Percentiles rank a stretch among this genome's conserved stretches.
Conservation (phyloP, 192 early-diverging fungal species). For the Polychytrium aggregatum region DNA sequence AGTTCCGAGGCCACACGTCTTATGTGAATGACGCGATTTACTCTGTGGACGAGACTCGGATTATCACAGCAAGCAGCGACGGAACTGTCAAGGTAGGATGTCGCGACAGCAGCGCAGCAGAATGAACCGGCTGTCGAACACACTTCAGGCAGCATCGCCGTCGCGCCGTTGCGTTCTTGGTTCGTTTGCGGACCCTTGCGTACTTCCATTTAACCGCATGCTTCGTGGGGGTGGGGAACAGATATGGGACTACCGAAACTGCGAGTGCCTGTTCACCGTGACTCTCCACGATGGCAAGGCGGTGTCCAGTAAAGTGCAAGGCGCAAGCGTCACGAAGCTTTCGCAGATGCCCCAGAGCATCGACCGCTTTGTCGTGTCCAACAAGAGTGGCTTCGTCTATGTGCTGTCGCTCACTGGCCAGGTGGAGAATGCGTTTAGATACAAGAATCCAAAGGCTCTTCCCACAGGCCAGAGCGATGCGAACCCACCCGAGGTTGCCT, state of each 20-base stretch:
- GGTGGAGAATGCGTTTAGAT: conserved; percentile 7
- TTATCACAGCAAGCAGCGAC: conserved; percentile 77
- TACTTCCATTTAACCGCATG: neutral
- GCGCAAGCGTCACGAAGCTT: conserved; percentile 43
- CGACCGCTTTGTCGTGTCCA: conserved; percentile 66
- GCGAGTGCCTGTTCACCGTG: conserved; percentile 51
- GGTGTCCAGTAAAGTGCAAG: conserved; percentile 17
- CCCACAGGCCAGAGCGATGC: conserved; percentile 14
- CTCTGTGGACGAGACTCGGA: conserved; percentile 50
- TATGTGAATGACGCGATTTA: conserved; percentile 75
- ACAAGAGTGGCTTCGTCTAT: conserved; percentile 62
- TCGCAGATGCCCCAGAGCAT: conserved; percentile 48
- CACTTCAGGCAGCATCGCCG: neutral
- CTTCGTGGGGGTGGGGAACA: conserved; percentile 12
- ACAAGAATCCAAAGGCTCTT: conserved; percentile 24
- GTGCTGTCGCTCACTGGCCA: conserved; percentile 55
- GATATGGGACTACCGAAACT: conserved; percentile 84
- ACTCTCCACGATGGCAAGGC: conserved; percentile 46
- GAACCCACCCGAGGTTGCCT: conserved; percentile 27
- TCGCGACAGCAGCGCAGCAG: neutral
- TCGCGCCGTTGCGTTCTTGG: too few species aligned
- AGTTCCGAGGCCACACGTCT: conserved; percentile 84
- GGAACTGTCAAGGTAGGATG: conserved; percentile 66
- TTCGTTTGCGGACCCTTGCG: neutral
- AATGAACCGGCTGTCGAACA: neutral